Evolutionary conservation across 805 yeast genomes (phyloP).

Genomic region (Metschnikowia kunwiensis): DNA sequence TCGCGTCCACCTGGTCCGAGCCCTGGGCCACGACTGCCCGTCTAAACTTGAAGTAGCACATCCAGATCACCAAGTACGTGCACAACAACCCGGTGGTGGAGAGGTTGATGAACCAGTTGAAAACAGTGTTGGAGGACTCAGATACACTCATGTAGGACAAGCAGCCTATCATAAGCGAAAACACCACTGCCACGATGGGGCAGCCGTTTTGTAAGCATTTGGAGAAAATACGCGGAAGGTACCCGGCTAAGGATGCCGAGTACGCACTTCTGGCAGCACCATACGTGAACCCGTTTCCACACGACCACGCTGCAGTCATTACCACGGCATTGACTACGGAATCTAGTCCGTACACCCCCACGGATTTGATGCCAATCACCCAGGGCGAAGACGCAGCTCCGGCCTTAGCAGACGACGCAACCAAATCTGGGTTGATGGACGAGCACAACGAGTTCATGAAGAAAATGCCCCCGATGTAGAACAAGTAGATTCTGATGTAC

Average conservation of each 20-base stretch:
- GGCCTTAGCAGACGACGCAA: conserved; percentile 26
- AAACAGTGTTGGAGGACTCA: conserved; percentile 56
- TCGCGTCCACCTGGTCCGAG: conserved; percentile 26
- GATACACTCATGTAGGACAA: conserved; percentile 42
- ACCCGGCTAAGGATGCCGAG: conserved; percentile 81
- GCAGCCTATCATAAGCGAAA: conserved; percentile 37
- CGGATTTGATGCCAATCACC: conserved; percentile 35
- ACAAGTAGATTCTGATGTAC: conserved; percentile 32
- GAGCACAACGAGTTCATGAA: conserved; percentile 35
- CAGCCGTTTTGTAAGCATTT: conserved; percentile 65
- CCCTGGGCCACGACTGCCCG: conserved; percentile 34
- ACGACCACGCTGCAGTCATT: conserved; percentile 36
- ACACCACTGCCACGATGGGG: conserved; percentile 57
- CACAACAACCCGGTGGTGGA: conserved; percentile 62
- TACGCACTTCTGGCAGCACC: conserved; percentile 36
- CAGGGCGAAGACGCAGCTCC: conserved; percentile 43
- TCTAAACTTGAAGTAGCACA: conserved; percentile 46
- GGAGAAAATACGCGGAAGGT: conserved; percentile 67
- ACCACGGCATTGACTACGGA: conserved; percentile 34
- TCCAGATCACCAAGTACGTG: conserved; percentile 57
- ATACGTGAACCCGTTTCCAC: conserved; percentile 36
- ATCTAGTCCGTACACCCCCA: conserved; percentile 36
- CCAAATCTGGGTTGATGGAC: conserved; percentile 31
- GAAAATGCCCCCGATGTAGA: conserved; percentile 38
- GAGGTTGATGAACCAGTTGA: conserved; percentile 69